Conservation (phyloP, 805 yeast genomes). For the Saccharomycopsis sp. region DNA sequence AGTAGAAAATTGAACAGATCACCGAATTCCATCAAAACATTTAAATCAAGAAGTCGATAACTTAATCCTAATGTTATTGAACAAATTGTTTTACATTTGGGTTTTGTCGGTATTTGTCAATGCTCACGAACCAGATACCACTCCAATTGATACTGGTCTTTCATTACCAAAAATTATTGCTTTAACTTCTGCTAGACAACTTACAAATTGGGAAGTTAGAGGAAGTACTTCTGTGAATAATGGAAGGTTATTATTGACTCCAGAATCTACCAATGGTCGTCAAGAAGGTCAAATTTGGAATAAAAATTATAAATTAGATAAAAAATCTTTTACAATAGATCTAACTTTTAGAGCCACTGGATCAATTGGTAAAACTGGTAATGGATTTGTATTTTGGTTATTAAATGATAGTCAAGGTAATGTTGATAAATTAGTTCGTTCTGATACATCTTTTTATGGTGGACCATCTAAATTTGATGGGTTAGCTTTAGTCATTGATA, state of each 20-base stretch:
- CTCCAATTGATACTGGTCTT: slow-evolving; percentile 6
- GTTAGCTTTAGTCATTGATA: slow-evolving; percentile 48
- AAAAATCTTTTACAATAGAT: slow-evolving; percentile 45
- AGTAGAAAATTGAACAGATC: no score
- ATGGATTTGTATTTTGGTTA: slow-evolving; percentile 54
- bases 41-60: no score
- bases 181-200: slow-evolving; percentile 7
- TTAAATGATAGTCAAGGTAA: slow-evolving; percentile 25
- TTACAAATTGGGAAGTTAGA: slow-evolving; percentile 29
- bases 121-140: slow-evolving; percentile 1
- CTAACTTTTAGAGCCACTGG: slow-evolving; percentile 55
- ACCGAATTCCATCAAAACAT: no score
- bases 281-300: slow-evolving; percentile 38
- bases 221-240: slow-evolving; percentile 34
- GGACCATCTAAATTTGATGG: slow-evolving; percentile 58
- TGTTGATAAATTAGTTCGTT: slow-evolving; percentile 18
- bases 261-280: slow-evolving; percentile 23
- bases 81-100: no score
- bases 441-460: slow-evolving; percentile 32
- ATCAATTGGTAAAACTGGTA: slow-evolving; percentile 34
- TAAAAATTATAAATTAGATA: slow-evolving; percentile 23
- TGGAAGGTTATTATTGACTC: slow-evolving; percentile 46
- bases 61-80: no score
- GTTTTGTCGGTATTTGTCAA: not conserved
- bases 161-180: slow-evolving; percentile 17